Evolutionary conservation across 768 basidiomycete genomes (phyloP).

Genomic region (Lactifluus hygrophoroides): DNA sequence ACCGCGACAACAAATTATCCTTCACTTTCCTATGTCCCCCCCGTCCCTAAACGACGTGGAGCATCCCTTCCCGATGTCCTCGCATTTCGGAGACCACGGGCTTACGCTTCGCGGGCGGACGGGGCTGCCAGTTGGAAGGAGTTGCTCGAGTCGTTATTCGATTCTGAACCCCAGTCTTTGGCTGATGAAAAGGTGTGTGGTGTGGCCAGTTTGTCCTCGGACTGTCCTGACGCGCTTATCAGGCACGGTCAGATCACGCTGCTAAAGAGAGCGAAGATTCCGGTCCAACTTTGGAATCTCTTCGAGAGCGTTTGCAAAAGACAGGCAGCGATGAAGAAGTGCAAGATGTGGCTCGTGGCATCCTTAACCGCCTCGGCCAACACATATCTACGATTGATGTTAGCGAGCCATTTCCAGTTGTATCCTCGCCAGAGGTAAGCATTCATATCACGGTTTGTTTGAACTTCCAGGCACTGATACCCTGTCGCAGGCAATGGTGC

Average conservation of each 20-base stretch:
- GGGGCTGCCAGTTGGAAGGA: too few relatives aligned
- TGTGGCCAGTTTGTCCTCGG: too few relatives aligned
- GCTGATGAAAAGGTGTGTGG: background rate
- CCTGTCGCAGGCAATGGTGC: background rate
- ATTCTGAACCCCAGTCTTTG: background rate
- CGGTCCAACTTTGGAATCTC: background rate
- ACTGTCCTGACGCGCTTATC: background rate
- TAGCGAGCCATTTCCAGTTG: background rate
- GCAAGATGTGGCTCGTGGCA: slow-evolving; percentile 1
- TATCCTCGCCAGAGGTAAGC: background rate
- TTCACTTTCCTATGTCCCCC: background rate
- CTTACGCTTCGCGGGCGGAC: background rate
- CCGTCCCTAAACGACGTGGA: background rate
- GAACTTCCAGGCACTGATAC: background rate
- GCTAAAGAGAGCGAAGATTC: background rate
- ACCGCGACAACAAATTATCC: background rate
- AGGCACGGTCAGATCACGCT: background rate
- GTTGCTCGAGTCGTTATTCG: too few relatives aligned
- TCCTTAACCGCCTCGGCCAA: background rate
- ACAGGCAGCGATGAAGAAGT: background rate
- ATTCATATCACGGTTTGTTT: too few relatives aligned
- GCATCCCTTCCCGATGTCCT: background rate
- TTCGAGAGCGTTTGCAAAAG: background rate
- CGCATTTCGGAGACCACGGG: background rate
- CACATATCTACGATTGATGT: background rate